Evolutionary conservation across 2,329 filamentous ascomycete genomes (phyloP).

Genomic region (Venturia asperata): DNA sequence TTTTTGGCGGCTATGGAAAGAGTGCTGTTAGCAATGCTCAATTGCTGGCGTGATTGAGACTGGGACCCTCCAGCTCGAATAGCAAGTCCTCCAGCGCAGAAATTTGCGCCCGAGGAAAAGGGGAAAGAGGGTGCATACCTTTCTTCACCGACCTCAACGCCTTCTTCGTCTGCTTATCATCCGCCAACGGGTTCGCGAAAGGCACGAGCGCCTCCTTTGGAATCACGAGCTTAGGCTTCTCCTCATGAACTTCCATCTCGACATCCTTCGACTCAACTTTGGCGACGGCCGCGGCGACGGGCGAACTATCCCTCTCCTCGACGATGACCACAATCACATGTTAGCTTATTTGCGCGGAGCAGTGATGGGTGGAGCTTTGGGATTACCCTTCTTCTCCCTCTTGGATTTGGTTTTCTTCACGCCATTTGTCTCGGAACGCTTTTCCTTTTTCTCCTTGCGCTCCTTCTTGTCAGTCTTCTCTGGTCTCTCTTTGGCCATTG

Average conservation of each 20-base stretch:
- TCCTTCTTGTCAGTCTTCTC: slow-evolving; percentile 31
- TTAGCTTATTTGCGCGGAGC: background rate
- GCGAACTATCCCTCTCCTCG: slow-evolving; percentile 28
- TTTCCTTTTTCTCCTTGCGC: slow-evolving; percentile 66
- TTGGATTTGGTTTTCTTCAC: slow-evolving; percentile 37
- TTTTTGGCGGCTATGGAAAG: slow-evolving; percentile 70
- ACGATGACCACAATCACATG: slow-evolving; percentile 30
- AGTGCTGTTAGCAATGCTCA: slow-evolving; percentile 18
- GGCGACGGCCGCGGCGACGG: background rate
- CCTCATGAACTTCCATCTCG: slow-evolving; percentile 37
- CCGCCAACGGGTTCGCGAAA: slow-evolving; percentile 73
- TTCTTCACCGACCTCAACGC: slow-evolving; percentile 60
- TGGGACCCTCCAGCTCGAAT: background rate
- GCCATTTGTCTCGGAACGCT: slow-evolving; percentile 43
- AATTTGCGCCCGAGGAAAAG: background rate
- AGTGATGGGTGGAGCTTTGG: background rate
- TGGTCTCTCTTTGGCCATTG: slow-evolving; percentile 16
- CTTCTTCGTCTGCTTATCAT: slow-evolving; percentile 66
- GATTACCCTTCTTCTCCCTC: slow-evolving; percentile 43
- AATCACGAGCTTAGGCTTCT: slow-evolving; percentile 28
- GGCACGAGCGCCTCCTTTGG: slow-evolving; percentile 58
- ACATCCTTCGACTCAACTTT: slow-evolving; percentile 30
- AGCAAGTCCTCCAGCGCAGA: background rate
- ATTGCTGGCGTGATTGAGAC: background rate
- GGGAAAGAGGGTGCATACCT: slow-evolving; percentile 35